These are phyloP conservation scores for Debaryomyces robertsiae DNA, from an alignment of 1,139 yeast genomes.

Conservation along the genomic window DNA sequence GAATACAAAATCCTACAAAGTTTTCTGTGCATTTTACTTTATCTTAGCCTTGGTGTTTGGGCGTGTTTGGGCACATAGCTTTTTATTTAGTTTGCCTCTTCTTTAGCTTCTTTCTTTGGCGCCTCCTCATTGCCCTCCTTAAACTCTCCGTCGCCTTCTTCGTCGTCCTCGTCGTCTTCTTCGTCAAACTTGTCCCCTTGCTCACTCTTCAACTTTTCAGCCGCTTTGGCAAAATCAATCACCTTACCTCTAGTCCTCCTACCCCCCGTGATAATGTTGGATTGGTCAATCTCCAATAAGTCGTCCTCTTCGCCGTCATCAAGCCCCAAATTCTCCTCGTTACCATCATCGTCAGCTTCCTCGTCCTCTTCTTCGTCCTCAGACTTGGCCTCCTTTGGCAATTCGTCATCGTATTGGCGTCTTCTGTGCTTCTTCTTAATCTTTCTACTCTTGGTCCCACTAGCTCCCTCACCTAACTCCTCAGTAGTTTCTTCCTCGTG, in stretches of 20 bases:
- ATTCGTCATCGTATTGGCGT: slow-evolving; percentile 38
- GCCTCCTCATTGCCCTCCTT: slow-evolving; percentile 8
- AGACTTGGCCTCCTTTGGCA: slow-evolving; percentile 31
- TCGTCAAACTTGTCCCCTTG: slow-evolving; percentile 51
- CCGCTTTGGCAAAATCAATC: slow-evolving; percentile 86
- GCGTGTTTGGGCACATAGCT: no score
- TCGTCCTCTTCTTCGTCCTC: slow-evolving; percentile 36
- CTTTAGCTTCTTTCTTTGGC: slow-evolving; percentile 4
- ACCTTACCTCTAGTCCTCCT: slow-evolving; percentile 91
- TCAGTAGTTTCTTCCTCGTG: slow-evolving; percentile 17
- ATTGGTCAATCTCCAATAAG: slow-evolving; percentile 76
- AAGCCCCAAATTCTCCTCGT: slow-evolving; percentile 50
- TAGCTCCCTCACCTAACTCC: slow-evolving; percentile 14
- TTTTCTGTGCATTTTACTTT: no score
- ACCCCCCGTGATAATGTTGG: slow-evolving; percentile 81
- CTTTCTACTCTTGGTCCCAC: slow-evolving; percentile 27
- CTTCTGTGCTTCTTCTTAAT: slow-evolving; percentile 40
- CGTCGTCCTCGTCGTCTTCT: slow-evolving; percentile 41
- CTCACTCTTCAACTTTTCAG: slow-evolving; percentile 64
- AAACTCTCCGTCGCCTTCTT: slow-evolving; percentile 11
- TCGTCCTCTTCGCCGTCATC: slow-evolving; percentile 78
- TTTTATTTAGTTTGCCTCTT: neutral
- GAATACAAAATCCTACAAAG: no score
- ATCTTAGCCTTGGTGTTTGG: no score
- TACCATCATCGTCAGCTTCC: slow-evolving; percentile 50